phyloP scores from a whole-genome alignment of 192 early-diverging fungal species.

The Rhizoclosmatium globosum region DNA sequence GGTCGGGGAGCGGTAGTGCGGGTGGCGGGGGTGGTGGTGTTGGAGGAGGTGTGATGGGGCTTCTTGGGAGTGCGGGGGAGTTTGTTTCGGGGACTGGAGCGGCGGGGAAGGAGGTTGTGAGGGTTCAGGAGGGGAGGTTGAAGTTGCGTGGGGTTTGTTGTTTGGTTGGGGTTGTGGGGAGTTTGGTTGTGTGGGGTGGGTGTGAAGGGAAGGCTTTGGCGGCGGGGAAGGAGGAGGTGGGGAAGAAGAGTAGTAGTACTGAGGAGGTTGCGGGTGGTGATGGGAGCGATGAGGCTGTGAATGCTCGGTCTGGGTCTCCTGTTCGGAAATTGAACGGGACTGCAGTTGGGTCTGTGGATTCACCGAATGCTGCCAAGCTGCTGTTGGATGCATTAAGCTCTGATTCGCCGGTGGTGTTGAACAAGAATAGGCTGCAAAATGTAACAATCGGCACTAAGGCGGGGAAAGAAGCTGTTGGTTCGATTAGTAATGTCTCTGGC shows the following conservation, averaged over 20 bases:
- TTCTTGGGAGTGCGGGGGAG: slow-evolving; percentile 45
- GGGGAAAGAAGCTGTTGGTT: neutral
- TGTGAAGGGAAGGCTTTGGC: neutral
- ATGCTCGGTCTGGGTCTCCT: neutral
- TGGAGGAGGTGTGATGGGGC: slow-evolving; percentile 38
- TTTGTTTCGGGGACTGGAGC: slow-evolving; percentile 38
- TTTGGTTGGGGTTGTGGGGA: slow-evolving; percentile 58
- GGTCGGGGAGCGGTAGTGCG: too few relatives aligned
- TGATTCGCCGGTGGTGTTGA: slow-evolving; percentile 43
- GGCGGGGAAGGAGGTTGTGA: slow-evolving; percentile 35
- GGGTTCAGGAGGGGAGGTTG: slow-evolving; percentile 50
- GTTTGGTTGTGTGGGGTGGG: slow-evolving; percentile 60
- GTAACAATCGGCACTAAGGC: slow-evolving; percentile 42
- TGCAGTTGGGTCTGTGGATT: neutral
- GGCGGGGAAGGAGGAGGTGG: neutral
- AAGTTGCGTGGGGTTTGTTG: slow-evolving; percentile 49
- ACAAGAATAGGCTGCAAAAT: slow-evolving; percentile 53
- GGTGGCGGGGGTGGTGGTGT: neutral
- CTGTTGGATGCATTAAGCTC: slow-evolving; percentile 41
- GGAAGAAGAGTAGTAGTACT: neutral
- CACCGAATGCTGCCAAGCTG: neutral
- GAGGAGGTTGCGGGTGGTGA: neutral
- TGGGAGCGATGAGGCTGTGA: neutral
- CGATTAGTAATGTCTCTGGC: neutral
- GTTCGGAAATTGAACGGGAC: neutral